Conservation (phyloP, 1,284 basidiomycete genomes). For the Rhodotorula sp. region DNA sequence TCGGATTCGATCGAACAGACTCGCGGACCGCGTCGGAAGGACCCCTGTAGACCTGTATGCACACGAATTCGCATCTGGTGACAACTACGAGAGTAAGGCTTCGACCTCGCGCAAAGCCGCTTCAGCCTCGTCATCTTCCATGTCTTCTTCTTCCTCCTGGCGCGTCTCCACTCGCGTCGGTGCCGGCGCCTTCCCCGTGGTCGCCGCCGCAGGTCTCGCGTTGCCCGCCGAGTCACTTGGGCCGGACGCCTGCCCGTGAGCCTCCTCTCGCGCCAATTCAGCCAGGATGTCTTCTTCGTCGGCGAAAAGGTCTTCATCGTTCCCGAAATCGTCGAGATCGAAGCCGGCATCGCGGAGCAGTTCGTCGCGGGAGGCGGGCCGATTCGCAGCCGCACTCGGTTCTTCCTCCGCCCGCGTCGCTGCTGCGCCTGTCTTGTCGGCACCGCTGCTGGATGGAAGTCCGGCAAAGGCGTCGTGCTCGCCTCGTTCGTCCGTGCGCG, state of each 20-base stretch:
- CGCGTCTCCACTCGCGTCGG: not conserved
- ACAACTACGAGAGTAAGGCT: slow-evolving; percentile 9
- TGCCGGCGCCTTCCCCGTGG: too few relatives aligned
- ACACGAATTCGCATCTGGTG: too few relatives aligned
- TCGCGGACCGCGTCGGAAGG: not conserved
- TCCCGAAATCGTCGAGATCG: not conserved
- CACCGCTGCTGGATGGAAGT: not conserved
- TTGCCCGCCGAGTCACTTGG: too few relatives aligned
- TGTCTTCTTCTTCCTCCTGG: slow-evolving; percentile 1
- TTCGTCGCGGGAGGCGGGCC: not conserved
- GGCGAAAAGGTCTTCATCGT: slow-evolving; percentile 16
- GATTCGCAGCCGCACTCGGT: not conserved
- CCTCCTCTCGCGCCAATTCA: slow-evolving; percentile 11
- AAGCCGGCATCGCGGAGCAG: slow-evolving; percentile 5
- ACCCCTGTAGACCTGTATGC: not conserved
- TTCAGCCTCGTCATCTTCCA: slow-evolving; percentile 2
- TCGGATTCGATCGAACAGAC: slow-evolving; percentile 56
- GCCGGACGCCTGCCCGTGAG: not conserved
- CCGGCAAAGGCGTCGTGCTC: slow-evolving; percentile 11
- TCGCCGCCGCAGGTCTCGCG: not conserved
- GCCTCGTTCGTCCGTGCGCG: slow-evolving; percentile 1
- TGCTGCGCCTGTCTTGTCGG: not conserved
- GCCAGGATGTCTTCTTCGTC: slow-evolving; percentile 24
- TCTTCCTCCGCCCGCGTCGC: not conserved
- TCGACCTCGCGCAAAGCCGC: slow-evolving; percentile 17